These are phyloP conservation scores for Aspergillus fijiensis DNA, from an alignment of 2,329 filamentous ascomycete species.

Conservation along the genomic window DNA sequence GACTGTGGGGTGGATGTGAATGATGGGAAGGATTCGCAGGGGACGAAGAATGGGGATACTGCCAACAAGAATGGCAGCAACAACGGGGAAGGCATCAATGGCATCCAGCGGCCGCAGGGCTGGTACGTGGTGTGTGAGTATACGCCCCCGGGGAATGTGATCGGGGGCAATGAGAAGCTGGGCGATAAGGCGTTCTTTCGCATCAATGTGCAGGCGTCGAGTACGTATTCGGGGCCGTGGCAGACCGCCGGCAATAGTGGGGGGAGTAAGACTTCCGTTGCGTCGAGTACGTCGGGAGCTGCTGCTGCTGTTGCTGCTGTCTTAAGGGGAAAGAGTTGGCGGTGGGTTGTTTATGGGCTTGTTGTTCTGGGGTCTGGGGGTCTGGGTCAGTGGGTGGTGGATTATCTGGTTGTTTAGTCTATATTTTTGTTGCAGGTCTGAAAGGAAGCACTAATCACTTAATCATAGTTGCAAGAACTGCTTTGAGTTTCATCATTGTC, in stretches of 20 bases:
- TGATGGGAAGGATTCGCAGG: constrained; percentile 31
- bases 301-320: not conserved
- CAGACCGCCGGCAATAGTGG: constrained; percentile 7
- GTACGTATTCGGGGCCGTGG: constrained; percentile 20
- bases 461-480: not conserved
- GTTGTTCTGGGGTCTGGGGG: not conserved
- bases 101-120: constrained; percentile 40
- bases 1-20: constrained; percentile 40
- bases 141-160: constrained; percentile 65
- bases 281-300: not conserved
- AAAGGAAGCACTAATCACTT: not conserved
- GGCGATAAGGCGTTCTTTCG: constrained; percentile 31
- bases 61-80: not conserved
- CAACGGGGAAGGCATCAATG: not conserved
- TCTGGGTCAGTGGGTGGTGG: not conserved
- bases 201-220: constrained; percentile 30
- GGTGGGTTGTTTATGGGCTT: not conserved
- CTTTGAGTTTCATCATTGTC: constrained; percentile 18
- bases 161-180: constrained; percentile 27
- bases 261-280: not conserved
- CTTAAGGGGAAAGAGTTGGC: not conserved
- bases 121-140: constrained; percentile 73
- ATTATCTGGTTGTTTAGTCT: too few species aligned
- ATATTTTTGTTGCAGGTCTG: too few species aligned
- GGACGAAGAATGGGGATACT: constrained; percentile 19